A percentile compares a stretch with the other conserved stretches of the same genome.
phyloP scores from a whole-genome alignment of 2,329 filamentous ascomycete genomes.

The Onygenales sp. region DNA sequence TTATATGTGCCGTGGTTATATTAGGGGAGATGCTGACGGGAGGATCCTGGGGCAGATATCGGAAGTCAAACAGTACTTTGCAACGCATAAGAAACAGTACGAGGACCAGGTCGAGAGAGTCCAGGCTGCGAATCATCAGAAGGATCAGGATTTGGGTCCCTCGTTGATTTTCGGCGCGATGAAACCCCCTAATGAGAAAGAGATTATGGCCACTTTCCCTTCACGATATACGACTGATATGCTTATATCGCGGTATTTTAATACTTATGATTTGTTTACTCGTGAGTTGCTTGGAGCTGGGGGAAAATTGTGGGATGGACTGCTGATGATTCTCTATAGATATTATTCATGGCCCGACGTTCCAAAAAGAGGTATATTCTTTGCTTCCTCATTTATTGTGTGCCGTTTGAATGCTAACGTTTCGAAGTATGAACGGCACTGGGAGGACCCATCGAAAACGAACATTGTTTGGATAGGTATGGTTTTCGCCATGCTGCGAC shows the following conservation, averaged over 20 bases:
- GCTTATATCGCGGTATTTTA: conserved; percentile 82
- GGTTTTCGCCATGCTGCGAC: conserved; percentile 55
- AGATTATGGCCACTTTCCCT: conserved; percentile 72
- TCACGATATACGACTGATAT: conserved; percentile 74
- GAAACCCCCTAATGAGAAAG: conserved; percentile 59
- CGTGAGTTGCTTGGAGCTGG: conserved; percentile 34
- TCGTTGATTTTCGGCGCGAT: conserved; percentile 69
- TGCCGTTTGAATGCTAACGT: conserved; percentile 3
- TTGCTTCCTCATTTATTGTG: background rate
- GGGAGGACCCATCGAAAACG: conserved; percentile 48
- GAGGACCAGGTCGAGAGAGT: conserved; percentile 73
- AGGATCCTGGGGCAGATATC: conserved; percentile 49
- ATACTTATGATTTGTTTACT: conserved; percentile 59
- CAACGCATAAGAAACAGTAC: conserved; percentile 75
- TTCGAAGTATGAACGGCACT: conserved; percentile 50
- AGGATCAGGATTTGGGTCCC: conserved; percentile 48
- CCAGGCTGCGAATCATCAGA: conserved; percentile 49
- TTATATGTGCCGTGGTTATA: background rate
- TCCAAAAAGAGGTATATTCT: conserved; percentile 56
- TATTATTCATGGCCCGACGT: conserved; percentile 75
- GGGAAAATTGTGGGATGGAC: background rate
- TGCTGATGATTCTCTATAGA: conserved; percentile 38
- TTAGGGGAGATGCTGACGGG: background rate
- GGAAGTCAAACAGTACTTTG: conserved; percentile 89
- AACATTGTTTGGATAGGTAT: conserved; percentile 53